Percentiles rank a stretch among this genome's conserved stretches.
Evolutionary conservation across 495 filamentous ascomycete genomes (phyloP).

Genomic region (Podospora conica): DNA sequence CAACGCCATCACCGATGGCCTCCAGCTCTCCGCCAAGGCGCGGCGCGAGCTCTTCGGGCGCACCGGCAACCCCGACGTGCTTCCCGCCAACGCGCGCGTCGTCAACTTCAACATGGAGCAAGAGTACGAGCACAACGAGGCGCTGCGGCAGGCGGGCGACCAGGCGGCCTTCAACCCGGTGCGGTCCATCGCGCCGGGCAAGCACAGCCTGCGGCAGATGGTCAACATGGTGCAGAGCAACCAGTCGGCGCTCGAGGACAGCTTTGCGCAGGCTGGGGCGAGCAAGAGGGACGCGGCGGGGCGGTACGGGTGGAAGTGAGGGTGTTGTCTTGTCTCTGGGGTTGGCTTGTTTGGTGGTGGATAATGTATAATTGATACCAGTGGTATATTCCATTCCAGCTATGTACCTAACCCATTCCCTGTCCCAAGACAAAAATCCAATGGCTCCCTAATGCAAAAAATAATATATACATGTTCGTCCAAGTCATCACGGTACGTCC

Average conservation of each 20-base stretch:
- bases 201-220: constrained; percentile 81
- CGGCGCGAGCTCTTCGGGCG: constrained; percentile 81
- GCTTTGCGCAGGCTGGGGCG: constrained; percentile 67
- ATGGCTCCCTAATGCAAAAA: background rate
- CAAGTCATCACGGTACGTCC: background rate
- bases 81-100: constrained; percentile 41
- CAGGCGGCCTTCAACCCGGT: constrained; percentile 71
- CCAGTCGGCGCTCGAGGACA: constrained; percentile 79
- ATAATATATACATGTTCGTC: background rate
- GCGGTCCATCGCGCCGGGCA: constrained; percentile 75
- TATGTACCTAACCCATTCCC: background rate
- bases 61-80: constrained; percentile 29
- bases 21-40: constrained; percentile 67
- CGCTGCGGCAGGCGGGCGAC: constrained; percentile 60
- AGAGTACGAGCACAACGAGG: constrained; percentile 80
- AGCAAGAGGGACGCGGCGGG: constrained; percentile 73
- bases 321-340: background rate
- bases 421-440: background rate
- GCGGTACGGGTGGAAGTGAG: constrained; percentile 66
- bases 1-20: constrained; percentile 58
- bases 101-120: constrained; percentile 78
- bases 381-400: background rate
- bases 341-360: background rate
- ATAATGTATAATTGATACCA: constrained; percentile 7
- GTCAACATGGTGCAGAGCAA: constrained; percentile 74